A percentile compares a stretch with the other conserved stretches of the same genome.
phyloP scores from a whole-genome alignment of 2,329 filamentous ascomycete genomes.

The Colletotrichum sp. region DNA sequence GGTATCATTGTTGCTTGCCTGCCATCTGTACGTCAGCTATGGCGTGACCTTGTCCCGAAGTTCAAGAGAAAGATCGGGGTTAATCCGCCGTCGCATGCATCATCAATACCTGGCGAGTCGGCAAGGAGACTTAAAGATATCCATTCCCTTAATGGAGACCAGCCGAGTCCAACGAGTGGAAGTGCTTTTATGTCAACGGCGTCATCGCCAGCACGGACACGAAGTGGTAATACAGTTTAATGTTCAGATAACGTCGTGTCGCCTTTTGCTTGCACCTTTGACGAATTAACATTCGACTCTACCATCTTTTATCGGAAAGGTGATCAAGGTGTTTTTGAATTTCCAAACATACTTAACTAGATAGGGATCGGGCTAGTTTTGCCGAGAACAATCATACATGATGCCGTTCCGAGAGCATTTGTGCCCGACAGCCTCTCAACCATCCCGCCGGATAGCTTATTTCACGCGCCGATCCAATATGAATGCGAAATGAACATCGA shows the following conservation, averaged over 20 bases:
- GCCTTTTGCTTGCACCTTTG: neutral
- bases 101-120: neutral
- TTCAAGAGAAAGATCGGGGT: neutral
- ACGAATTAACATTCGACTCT: rapidly evolving
- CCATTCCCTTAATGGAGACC: neutral
- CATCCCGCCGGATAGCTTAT: rapidly evolving
- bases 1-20: conserved; percentile 47
- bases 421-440: neutral
- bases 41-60: conserved; percentile 3
- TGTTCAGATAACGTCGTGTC: neutral
- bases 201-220: neutral
- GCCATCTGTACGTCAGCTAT: conserved; percentile 27
- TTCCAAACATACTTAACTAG: neutral
- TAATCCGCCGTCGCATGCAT: neutral
- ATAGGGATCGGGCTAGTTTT: neutral
- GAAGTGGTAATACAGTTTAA: neutral
- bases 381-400: neutral
- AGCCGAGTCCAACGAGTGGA: neutral
- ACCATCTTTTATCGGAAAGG: neutral
- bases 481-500: neutral
- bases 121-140: neutral
- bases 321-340: neutral
- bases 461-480: neutral
- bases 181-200: neutral
- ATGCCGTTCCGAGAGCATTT: neutral